A percentile compares a stretch with the other conserved stretches of the same genome.
phyloP scores from a whole-genome alignment of 1,284 basidiomycete genomes.

The Ganoderma lucidum region DNA sequence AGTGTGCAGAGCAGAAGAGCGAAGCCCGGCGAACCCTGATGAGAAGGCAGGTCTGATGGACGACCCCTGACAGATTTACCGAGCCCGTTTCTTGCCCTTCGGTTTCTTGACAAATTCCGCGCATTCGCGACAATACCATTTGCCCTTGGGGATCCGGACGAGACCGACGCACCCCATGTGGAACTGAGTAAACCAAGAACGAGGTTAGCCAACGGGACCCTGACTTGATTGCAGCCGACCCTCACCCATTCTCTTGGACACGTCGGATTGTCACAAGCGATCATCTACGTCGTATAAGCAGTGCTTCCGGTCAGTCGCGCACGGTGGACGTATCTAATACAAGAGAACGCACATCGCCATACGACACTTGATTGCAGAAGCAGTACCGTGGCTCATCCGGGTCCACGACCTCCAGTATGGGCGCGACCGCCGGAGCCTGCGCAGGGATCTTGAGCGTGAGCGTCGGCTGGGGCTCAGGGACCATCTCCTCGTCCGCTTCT shows the following conservation, averaged over 20 bases:
- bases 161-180: conserved; percentile 78
- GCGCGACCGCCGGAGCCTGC: conserved; percentile 19
- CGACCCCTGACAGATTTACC: not conserved
- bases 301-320: conserved; percentile 9
- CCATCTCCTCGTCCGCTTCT: conserved; percentile 21
- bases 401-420: conserved; percentile 38
- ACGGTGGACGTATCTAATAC: conserved; percentile 11
- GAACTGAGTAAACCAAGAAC: conserved; percentile 55
- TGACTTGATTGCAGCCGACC: conserved; percentile 18
- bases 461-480: conserved; percentile 16
- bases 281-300: conserved; percentile 65
- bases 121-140: conserved; percentile 80
- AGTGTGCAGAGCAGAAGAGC: not conserved
- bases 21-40: not conserved
- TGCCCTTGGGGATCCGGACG: conserved; percentile 60
- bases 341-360: conserved; percentile 67
- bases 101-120: conserved; percentile 18
- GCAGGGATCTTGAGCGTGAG: conserved; percentile 42
- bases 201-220: conserved; percentile 3
- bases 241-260: conserved; percentile 84
- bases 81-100: conserved; percentile 20
- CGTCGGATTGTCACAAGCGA: conserved; percentile 76
- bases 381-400: conserved; percentile 74
- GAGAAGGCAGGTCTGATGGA: not conserved
- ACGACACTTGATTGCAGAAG: conserved; percentile 79